A percentile compares a stretch with the other conserved stretches of the same genome.
These are phyloP conservation scores for Trametes hirsuta DNA, from an alignment of 1,284 basidiomycete genomes.

Conservation along the genomic window DNA sequence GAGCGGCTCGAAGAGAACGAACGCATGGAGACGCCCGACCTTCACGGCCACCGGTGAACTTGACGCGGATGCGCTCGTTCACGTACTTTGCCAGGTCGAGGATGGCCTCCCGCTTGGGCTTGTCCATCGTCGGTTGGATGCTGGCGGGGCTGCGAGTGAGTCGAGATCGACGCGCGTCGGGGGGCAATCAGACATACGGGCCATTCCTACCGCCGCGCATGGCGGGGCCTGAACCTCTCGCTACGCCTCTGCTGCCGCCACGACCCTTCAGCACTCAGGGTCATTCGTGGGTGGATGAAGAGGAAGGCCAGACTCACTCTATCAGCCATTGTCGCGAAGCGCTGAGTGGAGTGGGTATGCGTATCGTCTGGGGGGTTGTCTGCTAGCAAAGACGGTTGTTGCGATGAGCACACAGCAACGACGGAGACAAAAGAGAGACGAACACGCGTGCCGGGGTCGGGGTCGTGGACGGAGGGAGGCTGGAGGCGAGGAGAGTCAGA, in stretches of 20 bases:
- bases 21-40: slow-evolving; percentile 48
- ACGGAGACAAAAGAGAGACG: slow-evolving; percentile 6
- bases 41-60: slow-evolving; percentile 96
- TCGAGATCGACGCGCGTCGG: not conserved
- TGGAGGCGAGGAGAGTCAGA: not conserved
- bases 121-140: slow-evolving; percentile 64
- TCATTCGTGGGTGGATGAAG: slow-evolving; percentile 21
- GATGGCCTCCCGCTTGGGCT: slow-evolving; percentile 94
- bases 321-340: slow-evolving; percentile 37
- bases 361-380: not conserved
- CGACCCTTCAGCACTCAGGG: slow-evolving; percentile 32
- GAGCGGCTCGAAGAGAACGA: not conserved
- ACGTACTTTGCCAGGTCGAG: slow-evolving; percentile 95
- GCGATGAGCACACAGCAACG: not conserved
- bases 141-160: slow-evolving; percentile 12
- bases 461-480: not conserved
- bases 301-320: slow-evolving; percentile 33
- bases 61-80: slow-evolving; percentile 91
- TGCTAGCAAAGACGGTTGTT: not conserved
- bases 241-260: slow-evolving; percentile 31
- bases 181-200: slow-evolving; percentile 22
- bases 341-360: not conserved
- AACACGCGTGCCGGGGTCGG: not conserved
- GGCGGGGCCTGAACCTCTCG: slow-evolving; percentile 22
- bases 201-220: slow-evolving; percentile 29